A percentile compares a stretch with the other conserved stretches of the same genome.
Conservation (phyloP, 345 rosid genomes). For the Eucalyptus pauciflora region DNA sequence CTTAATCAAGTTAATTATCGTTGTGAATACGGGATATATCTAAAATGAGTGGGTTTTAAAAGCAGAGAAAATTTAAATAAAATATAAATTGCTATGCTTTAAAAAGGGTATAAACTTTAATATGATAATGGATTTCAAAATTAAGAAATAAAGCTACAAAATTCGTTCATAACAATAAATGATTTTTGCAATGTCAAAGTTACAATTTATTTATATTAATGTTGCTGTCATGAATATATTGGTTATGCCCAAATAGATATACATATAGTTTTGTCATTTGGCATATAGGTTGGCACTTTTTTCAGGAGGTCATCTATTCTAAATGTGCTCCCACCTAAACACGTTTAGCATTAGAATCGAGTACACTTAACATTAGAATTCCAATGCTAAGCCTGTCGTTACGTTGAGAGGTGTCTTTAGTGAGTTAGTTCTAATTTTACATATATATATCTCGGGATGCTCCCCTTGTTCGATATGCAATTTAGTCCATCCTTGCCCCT, state of each 20-base stretch:
- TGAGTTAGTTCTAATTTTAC: not conserved
- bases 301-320: not conserved
- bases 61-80: not conserved
- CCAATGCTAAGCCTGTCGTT: not conserved
- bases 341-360: not conserved
- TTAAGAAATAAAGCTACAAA: not conserved
- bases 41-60: not conserved
- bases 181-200: not conserved
- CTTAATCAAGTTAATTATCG: not conserved
- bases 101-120: not conserved
- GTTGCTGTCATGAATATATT: not conserved
- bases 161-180: not conserved
- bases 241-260: not conserved
- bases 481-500: not conserved
- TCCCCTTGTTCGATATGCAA: not conserved
- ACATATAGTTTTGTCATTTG: not conserved
- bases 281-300: not conserved
- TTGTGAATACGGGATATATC: not conserved
- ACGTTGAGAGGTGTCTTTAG: not conserved
- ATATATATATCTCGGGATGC: not conserved
- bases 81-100: not conserved
- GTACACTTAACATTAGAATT: not conserved
- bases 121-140: not conserved
- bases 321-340: not conserved
- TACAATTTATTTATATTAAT: not conserved